Evolutionary conservation across 768 basidiomycete genomes (phyloP).

Genomic region (Russula ochroleuca): DNA sequence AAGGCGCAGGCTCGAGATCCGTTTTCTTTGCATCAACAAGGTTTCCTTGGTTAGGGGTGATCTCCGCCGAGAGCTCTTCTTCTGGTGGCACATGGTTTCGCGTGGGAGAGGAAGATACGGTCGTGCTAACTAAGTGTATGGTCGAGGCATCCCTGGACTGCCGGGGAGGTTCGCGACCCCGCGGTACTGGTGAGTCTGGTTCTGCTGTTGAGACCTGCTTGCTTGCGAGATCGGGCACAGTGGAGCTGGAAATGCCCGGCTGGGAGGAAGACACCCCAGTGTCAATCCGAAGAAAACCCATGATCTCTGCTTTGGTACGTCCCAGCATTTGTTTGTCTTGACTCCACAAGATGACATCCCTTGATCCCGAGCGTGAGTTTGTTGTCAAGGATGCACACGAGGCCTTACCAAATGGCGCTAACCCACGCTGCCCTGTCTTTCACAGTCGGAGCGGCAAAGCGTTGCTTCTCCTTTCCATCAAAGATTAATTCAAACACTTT

Average conservation of each 20-base stretch:
- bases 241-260: neutral
- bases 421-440: conserved; percentile 70
- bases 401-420: conserved; percentile 62
- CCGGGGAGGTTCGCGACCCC: neutral
- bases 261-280: neutral
- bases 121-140: neutral
- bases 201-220: neutral
- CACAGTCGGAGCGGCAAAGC: conserved; percentile 57
- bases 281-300: conserved; percentile 29
- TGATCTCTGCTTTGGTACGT: conserved; percentile 25
- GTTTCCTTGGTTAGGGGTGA: neutral
- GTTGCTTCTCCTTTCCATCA: conserved; percentile 48
- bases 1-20: neutral
- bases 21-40: neutral
- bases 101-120: neutral
- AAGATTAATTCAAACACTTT: conserved; percentile 66
- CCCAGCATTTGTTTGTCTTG: conserved; percentile 31
- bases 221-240: neutral
- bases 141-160: neutral
- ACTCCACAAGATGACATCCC: conserved; percentile 55
- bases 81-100: too few species aligned
- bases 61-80: neutral
- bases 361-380: conserved; percentile 29
- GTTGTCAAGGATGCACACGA: neutral
- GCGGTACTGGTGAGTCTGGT: neutral